A percentile compares a stretch with the other conserved stretches of the same genome.
Evolutionary conservation across 2,329 filamentous ascomycete genomes (phyloP).

Genomic region (Verticillium albo-atrum): DNA sequence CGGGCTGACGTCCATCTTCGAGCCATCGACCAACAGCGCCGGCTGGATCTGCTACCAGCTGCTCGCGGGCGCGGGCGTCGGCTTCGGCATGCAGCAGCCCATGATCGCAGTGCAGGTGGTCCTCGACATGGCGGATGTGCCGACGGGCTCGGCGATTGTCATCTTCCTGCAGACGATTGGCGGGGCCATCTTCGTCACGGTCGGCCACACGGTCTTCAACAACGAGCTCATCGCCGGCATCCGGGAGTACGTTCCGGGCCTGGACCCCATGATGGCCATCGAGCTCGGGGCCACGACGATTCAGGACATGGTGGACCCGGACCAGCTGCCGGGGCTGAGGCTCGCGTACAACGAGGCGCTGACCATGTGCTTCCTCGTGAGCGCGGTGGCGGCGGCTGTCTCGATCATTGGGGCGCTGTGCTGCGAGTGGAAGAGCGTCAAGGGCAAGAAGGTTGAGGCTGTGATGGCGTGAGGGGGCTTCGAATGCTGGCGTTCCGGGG

Average conservation of each 20-base stretch:
- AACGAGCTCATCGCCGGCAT: conserved; percentile 38
- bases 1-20: conserved; percentile 38
- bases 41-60: conserved; percentile 43
- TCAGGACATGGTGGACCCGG: conserved; percentile 19
- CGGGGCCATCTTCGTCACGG: conserved; percentile 44
- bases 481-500: too few relatives aligned
- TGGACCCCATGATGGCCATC: conserved; percentile 27
- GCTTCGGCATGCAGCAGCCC: conserved; percentile 38
- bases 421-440: conserved; percentile 53
- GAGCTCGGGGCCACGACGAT: conserved; percentile 15
- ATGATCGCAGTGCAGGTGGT: conserved; percentile 42
- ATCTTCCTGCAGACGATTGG: conserved; percentile 41
- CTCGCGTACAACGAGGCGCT: conserved; percentile 40
- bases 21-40: conserved; percentile 21
- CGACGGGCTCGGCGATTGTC: conserved; percentile 38
- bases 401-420: conserved; percentile 36
- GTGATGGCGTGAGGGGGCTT: not conserved
- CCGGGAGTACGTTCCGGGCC: conserved; percentile 23
- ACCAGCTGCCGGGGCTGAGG: conserved; percentile 26
- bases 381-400: conserved; percentile 37
- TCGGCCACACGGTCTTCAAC: conserved; percentile 47
- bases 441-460: conserved; percentile 42
- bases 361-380: conserved; percentile 35
- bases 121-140: conserved; percentile 34
- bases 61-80: conserved; percentile 36